Evolutionary conservation across 2,329 filamentous ascomycete species (phyloP), one percentile per base, ranked within the genome.

Genomic region (Hymenoscyphus occultus): DNA sequence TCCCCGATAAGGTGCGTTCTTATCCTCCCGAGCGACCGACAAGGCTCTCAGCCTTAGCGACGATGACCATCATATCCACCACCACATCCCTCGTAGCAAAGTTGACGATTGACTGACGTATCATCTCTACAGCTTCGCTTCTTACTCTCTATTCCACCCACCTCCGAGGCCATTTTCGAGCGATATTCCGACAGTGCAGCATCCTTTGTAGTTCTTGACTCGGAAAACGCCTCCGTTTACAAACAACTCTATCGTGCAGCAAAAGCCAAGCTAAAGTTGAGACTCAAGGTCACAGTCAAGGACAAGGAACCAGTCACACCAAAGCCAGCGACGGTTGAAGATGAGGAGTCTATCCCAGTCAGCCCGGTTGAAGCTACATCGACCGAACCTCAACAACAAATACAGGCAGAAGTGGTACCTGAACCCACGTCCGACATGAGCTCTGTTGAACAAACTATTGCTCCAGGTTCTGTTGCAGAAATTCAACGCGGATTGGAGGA

Each of bases 231-330:
- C 9, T 83, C 91, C 57, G 91, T 96, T 74, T 99, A 97, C 84
- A 98, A 97, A 83, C 95, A 97, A 77, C 89, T 99, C 54, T 94
- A 95, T 77, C 90, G 95, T 74, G 95, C 95, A 71, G 95, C 95
- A 69, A 99, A 97, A 82, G 95, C 95, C 45, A 99, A 99, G 84
- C 88, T 93, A 70, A 99, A 98, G 88, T 88, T 99, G 72, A 93
- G 95, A 78, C 86, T 99, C 66, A 91, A 88, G 71, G 89, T 91
- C 45, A 89, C 86, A 16, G 73, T 83, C 40, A 76, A 74, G 66
- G 70, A 76, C 16, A 76, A 78, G 64, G 69, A 78, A 35, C 71
- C 72, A 0, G 68, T 73, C 51, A 61, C 65, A 16, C 71, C 73
- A 40, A 76, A 76, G 62, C 74, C 68, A 48, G 80, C 82, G 54